Base-by-base conservation (phyloP, 2,329 filamentous ascomycete genomes). In the Trichoderma sp. region DNA sequence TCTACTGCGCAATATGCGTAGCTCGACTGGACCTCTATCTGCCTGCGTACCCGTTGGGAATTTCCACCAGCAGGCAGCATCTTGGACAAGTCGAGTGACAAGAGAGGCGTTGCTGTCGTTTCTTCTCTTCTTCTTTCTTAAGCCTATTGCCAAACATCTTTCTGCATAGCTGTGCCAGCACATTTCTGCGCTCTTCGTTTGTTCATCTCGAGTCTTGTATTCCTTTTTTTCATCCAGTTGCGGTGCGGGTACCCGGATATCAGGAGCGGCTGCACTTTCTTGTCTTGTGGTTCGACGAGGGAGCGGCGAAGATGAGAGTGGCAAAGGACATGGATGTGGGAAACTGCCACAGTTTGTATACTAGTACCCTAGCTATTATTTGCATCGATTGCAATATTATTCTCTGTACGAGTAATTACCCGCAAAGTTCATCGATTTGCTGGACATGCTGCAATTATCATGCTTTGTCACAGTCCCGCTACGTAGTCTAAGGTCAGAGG, bases 331-430 rank as follows among this genome's bases (percentile, higher is more conserved):
- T 57, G 17, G 52, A 57, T 21, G 41, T 56, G 61, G 50, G 50
- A 14, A 44, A 19, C 5, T 56, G 41, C 51, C 51, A 50, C 60
- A n/a, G 34, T 50, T 56, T 64, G 61, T 64, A 64, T 64, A 57
- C 21, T 64, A 64, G 61, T 15, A 34, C 7, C 9, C 30, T 34
- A 30, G 48, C 47, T 39, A 64, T 57, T 24, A 34, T 30, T 44
- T 50, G 41, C 48, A 44, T 57, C 24, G 21, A 44, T 14, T 10
- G 28, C 24, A 48, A 57, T 57, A 64, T 19, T 19, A 50, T 17
- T 17, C 52, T 28, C 43, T 64, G 60, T 63, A 44, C 26, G 45
- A 34, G 24, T 39, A n/a, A 39, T 2, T n/a, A 47, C 34, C 14
- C 14, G 28, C 12, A 24, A 5, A 43, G 12, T 3, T 50, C 19